Percentiles rank a stretch among this genome's conserved stretches.
Conservation (phyloP, 192 early-diverging fungal genomes). For the Coemansia sp. region DNA sequence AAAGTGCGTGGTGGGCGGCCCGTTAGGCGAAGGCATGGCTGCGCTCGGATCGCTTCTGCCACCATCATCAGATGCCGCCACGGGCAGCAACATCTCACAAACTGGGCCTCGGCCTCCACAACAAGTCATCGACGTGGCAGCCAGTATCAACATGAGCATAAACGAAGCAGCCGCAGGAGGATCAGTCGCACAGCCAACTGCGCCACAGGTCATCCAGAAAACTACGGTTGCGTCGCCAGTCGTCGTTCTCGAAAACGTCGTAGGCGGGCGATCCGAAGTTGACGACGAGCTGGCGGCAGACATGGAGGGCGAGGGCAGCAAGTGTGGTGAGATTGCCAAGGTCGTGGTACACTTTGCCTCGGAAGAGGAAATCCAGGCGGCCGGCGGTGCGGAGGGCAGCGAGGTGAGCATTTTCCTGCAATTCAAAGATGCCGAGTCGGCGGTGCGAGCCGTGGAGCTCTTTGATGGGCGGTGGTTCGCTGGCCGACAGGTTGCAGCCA, state of each 20-base stretch:
- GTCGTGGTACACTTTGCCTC: conserved; percentile 62
- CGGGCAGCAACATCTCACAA: not conserved
- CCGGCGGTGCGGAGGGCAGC: conserved; percentile 14
- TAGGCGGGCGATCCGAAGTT: conserved; percentile 66
- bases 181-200: not conserved
- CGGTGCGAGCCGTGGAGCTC: conserved; percentile 55
- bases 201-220: conserved; percentile 7
- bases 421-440: conserved; percentile 57
- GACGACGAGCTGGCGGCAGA: conserved; percentile 83
- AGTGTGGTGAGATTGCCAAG: conserved; percentile 70
- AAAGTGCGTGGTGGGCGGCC: conserved; percentile 72
- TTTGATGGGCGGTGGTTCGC: conserved; percentile 84
- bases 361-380: conserved; percentile 18
- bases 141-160: conserved; percentile 42
- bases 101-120: conserved; percentile 25
- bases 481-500: conserved; percentile 67
- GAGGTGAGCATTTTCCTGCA: conserved; percentile 76
- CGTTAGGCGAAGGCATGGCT: conserved; percentile 77
- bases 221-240: conserved; percentile 34
- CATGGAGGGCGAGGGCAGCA: conserved; percentile 77
- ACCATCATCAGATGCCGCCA: conserved; percentile 3
- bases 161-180: not conserved
- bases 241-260: conserved; percentile 69
- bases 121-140: conserved; percentile 38
- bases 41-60: conserved; percentile 60